These are phyloP conservation scores for Raphanus raphanistrum DNA, from an alignment of 345 rosid genomes.

Conservation along the genomic window DNA sequence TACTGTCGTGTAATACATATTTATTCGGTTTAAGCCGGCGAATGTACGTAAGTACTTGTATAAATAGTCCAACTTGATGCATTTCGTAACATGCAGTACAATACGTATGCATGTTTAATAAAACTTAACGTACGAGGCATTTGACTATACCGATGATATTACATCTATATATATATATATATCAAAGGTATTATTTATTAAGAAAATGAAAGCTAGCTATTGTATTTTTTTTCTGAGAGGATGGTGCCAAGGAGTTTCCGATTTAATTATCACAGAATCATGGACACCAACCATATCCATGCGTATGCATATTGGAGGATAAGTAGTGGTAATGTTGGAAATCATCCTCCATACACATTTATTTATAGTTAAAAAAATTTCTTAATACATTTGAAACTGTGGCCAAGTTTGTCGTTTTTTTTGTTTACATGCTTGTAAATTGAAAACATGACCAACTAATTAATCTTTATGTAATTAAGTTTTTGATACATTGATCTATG, in stretches of 20 bases:
- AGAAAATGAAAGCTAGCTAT: not conserved
- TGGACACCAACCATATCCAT: constrained; percentile 21
- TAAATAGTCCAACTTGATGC: constrained; percentile 10
- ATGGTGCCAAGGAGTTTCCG: constrained; percentile 17
- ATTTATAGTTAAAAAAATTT: not conserved
- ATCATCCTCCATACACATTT: constrained; percentile 28
- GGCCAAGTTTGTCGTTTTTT: not conserved
- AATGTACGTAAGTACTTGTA: not conserved
- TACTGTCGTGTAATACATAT: not conserved
- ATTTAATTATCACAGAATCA: not conserved
- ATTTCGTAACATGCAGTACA: not conserved
- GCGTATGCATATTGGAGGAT: constrained; percentile 35
- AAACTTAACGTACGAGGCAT: constrained; percentile 29
- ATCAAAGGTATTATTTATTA: not conserved
- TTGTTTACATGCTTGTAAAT: not conserved
- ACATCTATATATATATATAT: not conserved
- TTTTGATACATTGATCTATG: not conserved
- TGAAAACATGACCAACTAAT: not conserved
- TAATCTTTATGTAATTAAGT: not conserved
- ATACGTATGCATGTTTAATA: not conserved
- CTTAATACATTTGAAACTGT: not conserved
- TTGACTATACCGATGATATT: not conserved
- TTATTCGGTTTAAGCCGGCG: not conserved
- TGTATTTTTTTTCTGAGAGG: not conserved
- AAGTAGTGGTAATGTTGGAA: constrained; percentile 18